Evolutionary conservation across 75 land plant species (phyloP).

Genomic region (Larix kaempferi): DNA sequence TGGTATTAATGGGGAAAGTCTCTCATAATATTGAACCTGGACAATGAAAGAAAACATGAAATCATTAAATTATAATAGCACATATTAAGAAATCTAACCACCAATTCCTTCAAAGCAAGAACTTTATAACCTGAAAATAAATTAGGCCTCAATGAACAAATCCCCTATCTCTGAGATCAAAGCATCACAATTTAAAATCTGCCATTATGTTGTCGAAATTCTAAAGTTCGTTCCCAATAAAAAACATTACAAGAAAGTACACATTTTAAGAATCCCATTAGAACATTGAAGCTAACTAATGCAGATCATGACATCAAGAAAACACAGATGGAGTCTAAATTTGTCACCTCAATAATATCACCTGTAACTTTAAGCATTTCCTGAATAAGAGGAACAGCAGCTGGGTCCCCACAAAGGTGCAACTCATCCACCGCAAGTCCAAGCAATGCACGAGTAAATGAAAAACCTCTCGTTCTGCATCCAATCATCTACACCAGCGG

Average conservation of each 20-base stretch:
- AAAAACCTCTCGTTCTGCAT: constrained; percentile 74
- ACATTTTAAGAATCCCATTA: background rate
- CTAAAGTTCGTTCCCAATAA: background rate
- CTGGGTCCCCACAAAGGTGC: constrained; percentile 94
- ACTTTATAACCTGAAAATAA: too few species aligned
- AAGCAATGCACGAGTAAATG: constrained; percentile 89
- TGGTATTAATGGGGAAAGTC: constrained; percentile 77
- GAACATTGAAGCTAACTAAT: background rate
- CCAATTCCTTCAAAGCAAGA: background rate
- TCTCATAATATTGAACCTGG: constrained; percentile 71
- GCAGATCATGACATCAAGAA: background rate
- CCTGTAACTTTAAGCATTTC: constrained; percentile 65
- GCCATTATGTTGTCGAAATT: background rate
- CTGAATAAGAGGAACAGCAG: constrained; percentile 76
- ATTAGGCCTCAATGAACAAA: background rate
- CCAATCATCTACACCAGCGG: constrained; percentile 62
- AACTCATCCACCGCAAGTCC: constrained; percentile 81
- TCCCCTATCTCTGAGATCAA: background rate
- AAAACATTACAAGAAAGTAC: background rate
- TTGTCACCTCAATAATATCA: constrained; percentile 56
- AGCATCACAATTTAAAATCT: background rate
- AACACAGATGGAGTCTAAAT: too few species aligned
- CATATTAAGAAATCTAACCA: background rate
- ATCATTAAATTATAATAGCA: background rate
- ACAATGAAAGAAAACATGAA: background rate